Conservation (phyloP, 1,284 basidiomycete genomes). For the Rhodotorula glutinis region DNA sequence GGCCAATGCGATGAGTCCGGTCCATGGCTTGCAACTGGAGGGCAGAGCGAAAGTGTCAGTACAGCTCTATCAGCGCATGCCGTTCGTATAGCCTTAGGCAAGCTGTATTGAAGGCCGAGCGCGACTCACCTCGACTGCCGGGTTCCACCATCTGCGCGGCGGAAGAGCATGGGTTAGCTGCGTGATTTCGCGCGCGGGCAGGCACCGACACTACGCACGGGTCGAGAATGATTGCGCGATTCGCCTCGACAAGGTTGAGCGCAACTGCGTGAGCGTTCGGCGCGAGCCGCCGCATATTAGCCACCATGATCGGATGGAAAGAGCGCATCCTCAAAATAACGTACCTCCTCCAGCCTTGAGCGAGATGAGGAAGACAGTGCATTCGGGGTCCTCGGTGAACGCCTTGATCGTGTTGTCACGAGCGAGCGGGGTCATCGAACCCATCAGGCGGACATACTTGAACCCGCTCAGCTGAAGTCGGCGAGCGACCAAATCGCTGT, state of each 20-base stretch:
- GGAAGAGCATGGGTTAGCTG: not conserved
- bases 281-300: too few species aligned
- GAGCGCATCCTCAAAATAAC: not conserved
- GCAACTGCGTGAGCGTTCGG: conserved; percentile 2
- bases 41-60: too few species aligned
- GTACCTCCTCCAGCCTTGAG: conserved; percentile 81
- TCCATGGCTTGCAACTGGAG: conserved; percentile 75
- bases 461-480: conserved; percentile 82
- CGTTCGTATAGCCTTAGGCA: too few species aligned
- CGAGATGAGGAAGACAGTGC: conserved; percentile 91
- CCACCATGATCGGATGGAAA: too few species aligned
- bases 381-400: conserved; percentile 58
- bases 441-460: conserved; percentile 89
- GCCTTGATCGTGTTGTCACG: conserved; percentile 70
- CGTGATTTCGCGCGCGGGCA: too few species aligned
- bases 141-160: conserved; percentile 47
- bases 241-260: conserved; percentile 87
- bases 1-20: conserved; percentile 59
- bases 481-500: conserved; percentile 77
- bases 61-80: not conserved
- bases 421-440: conserved; percentile 94
- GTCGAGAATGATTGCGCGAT: conserved; percentile 54
- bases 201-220: conserved; percentile 43
- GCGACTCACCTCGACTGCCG: conserved; percentile 70
- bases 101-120: not conserved